Percentiles rank a stretch among this genome's conserved stretches.
phyloP scores from a whole-genome alignment of 768 basidiomycete genomes.

The Cystofilobasidium bisporidii region DNA sequence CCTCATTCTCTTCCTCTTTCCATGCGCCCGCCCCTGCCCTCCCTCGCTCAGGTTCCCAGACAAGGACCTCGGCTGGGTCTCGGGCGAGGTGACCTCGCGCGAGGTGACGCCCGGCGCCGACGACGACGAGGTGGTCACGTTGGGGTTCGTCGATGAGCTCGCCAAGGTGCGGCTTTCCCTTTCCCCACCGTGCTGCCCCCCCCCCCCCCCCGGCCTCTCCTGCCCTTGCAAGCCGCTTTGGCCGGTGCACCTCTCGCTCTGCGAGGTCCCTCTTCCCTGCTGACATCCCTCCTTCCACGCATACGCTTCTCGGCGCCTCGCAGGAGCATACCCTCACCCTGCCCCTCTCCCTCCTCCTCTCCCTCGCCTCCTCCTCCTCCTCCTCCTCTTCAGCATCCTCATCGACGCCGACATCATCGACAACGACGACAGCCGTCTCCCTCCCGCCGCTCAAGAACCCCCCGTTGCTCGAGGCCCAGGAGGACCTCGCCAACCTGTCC shows the following conservation, averaged over 20 bases:
- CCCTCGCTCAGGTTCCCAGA: constrained; percentile 57
- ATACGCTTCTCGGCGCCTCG: no score
- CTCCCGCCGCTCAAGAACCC: constrained; percentile 94
- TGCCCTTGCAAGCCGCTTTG: no score
- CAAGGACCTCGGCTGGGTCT: constrained; percentile 89
- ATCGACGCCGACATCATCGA: constrained; percentile 36
- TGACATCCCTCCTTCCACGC: neutral
- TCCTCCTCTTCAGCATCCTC: neutral
- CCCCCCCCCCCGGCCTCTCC: neutral
- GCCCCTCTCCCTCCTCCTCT: neutral
- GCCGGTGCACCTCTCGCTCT: no score
- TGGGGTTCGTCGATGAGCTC: constrained; percentile 79
- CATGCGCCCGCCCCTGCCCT: neutral
- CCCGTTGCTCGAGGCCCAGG: constrained; percentile 87
- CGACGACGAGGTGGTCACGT: constrained; percentile 57
- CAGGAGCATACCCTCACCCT: neutral
- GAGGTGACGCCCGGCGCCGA: constrained; percentile 42
- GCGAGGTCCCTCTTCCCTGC: neutral
- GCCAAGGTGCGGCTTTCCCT: constrained; percentile 57
- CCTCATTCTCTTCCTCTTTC: no score
- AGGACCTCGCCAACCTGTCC: constrained; percentile 94
- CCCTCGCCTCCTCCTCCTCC: neutral
- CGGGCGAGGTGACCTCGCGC: constrained; percentile 68
- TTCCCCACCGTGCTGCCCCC: neutral
- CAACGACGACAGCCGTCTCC: constrained; percentile 37